Base-by-base conservation (phyloP, 176 grass and related monocot species). In the Triticum turgidum region DNA sequence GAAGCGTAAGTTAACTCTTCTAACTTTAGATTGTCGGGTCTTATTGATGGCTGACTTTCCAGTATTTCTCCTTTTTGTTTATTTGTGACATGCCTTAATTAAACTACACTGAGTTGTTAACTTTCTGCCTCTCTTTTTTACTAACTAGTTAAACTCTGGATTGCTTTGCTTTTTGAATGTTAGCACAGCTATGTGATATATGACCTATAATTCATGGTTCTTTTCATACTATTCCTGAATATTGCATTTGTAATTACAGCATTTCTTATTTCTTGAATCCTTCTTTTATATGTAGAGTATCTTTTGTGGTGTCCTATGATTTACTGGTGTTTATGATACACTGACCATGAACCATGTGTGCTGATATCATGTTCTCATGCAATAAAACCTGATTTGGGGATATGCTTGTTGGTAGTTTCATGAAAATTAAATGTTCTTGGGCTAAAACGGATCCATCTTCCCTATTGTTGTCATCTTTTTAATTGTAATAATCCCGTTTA, bases 1-100 rank as follows among this genome's bases (percentile, higher is more conserved):
- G 78, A 82, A 90, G 69, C 7, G 93, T 98, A 93, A 91, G 79
- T 84, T 81, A 25, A 30, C 64, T 9, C 47, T 77, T 32, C 32
- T 32, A 74, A 35, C n/a, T 25, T 84, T 63, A 65, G 37, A 64
- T 52, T 34, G 10, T 34, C 59, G 1, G 47, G 24, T 34, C 12
- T 61, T 51, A 30, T 42, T 88, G 81, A 15, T 71, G n/a, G 38
- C 15, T 39, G 38, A 83, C 37, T 39, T 62, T 65, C 65, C 30
- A 54, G 6, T 81, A 14, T 85, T 85, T 85, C 1, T 27, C 39
- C 14, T 39, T 79, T 38, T 54, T 30, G 42, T 74, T 65, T 79
- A 20, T 52, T 27, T 64, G 33, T 83, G n/a, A 11, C 25, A 25
- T 83, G 14, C 4, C 15, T 56, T 20, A 37, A 61, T 51, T 20